Evolutionary conservation across 2,329 filamentous ascomycete species (phyloP).

Genomic region (Fusarium palustre): DNA sequence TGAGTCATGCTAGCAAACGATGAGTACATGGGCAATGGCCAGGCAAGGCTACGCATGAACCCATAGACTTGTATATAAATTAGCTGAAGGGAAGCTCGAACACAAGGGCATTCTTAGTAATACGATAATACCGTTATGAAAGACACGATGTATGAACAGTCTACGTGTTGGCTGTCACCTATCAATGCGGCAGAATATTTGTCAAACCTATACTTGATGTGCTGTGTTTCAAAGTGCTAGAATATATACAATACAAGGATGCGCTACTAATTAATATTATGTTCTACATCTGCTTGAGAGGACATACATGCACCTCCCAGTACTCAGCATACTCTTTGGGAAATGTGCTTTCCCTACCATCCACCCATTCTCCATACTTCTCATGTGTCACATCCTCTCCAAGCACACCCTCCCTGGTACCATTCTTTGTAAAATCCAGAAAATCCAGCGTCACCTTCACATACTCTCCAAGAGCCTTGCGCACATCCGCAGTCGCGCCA

Average conservation of each 20-base stretch:
- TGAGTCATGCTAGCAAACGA: background rate
- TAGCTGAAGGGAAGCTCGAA: slow-evolving; percentile 5
- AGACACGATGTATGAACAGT: background rate
- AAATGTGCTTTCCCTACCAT: slow-evolving; percentile 49
- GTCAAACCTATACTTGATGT: background rate
- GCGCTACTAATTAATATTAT: slow-evolving; percentile 3
- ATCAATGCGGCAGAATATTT: background rate
- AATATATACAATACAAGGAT: background rate
- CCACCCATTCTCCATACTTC: slow-evolving; percentile 56
- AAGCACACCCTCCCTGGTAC: slow-evolving; percentile 61
- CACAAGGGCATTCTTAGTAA: background rate
- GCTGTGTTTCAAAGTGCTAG: background rate
- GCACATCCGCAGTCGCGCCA: slow-evolving; percentile 68
- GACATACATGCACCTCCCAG: slow-evolving; percentile 60
- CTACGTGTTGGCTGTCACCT: background rate
- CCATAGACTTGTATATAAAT: slow-evolving; percentile 22
- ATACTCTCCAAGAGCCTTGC: slow-evolving; percentile 69
- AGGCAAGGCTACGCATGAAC: background rate
- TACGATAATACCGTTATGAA: background rate
- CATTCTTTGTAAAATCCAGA: slow-evolving; percentile 59
- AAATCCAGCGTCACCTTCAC: slow-evolving; percentile 70
- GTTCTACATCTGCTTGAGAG: slow-evolving; percentile 29
- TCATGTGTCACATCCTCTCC: slow-evolving; percentile 60
- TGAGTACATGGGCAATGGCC: background rate
- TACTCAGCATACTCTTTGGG: slow-evolving; percentile 51